Conservation (phyloP, 164 flowering plant species). For the Magnolia kwangsiensis region DNA sequence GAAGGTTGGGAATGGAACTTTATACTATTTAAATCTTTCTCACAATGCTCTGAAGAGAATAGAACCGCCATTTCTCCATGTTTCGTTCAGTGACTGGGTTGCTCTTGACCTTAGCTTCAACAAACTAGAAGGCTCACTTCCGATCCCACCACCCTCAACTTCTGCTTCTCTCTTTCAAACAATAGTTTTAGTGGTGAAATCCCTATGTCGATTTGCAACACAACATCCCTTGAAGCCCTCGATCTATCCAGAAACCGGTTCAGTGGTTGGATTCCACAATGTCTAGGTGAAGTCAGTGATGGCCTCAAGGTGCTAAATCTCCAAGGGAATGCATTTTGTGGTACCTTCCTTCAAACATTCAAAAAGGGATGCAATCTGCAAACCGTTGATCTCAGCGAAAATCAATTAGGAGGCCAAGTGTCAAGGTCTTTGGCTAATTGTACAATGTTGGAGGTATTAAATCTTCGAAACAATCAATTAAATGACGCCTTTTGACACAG, state of each 20-base stretch:
- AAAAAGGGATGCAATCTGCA: conserved; percentile 23
- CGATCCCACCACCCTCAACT: conserved; percentile 18
- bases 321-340: too few species aligned
- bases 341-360: conserved; percentile 28
- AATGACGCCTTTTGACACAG: conserved; percentile 38
- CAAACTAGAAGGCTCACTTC: conserved; percentile 29
- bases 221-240: conserved; percentile 31
- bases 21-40: conserved; percentile 35
- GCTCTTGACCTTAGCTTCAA: conserved; percentile 46
- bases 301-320: neutral
- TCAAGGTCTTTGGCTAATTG: conserved; percentile 58
- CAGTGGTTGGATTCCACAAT: conserved; percentile 37
- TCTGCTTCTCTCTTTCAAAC: conserved; percentile 34
- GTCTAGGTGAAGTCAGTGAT: conserved; percentile 21
- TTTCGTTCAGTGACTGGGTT: neutral
- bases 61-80: conserved; percentile 5
- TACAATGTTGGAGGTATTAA: conserved; percentile 40
- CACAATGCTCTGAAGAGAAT: conserved; percentile 26
- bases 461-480: conserved; percentile 53
- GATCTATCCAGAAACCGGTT: conserved; percentile 44
- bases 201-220: conserved; percentile 48
- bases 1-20: conserved; percentile 13
- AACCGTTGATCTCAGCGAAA: conserved; percentile 44
- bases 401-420: conserved; percentile 42
- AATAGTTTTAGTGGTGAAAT: conserved; percentile 41